phyloP scores from a whole-genome alignment of 371 early-diverging fungal species.

The Gilbertella persicaria region DNA sequence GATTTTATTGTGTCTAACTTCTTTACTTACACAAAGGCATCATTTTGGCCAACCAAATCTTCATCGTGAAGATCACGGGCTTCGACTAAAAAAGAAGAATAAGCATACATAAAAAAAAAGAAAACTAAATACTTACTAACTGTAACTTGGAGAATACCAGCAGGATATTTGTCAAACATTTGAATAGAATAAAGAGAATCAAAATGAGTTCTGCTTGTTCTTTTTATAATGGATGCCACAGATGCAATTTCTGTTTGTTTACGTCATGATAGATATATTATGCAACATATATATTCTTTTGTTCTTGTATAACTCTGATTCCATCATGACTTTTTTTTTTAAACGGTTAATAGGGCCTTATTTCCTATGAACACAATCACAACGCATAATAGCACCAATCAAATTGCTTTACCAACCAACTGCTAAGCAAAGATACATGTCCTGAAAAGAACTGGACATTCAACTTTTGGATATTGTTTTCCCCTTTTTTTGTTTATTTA shows the following conservation, averaged over 20 bases:
- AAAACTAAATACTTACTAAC: slow-evolving; percentile 22
- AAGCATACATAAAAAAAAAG: not conserved
- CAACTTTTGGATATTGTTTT: no score
- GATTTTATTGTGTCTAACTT: no score
- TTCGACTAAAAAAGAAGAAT: slow-evolving; percentile 22
- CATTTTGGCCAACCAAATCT: slow-evolving; percentile 29
- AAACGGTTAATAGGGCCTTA: slow-evolving; percentile 8
- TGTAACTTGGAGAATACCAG: slow-evolving; percentile 26
- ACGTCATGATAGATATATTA: not conserved
- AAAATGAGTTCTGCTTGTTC: no score
- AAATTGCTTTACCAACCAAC: no score
- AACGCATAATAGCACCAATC: not conserved
- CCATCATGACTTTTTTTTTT: no score
- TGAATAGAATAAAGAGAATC: not conserved
- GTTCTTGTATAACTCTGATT: not conserved
- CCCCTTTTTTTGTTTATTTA: no score
- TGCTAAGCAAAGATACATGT: no score
- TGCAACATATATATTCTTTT: not conserved
- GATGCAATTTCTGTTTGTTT: no score
- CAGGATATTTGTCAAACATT: slow-evolving; percentile 26
- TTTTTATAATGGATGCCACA: no score
- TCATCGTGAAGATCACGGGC: slow-evolving; percentile 26
- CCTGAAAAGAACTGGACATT: no score
- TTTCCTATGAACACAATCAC: not conserved
- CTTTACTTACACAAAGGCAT: slow-evolving; percentile 31